Percentiles rank a stretch among this genome's conserved stretches.
Evolutionary conservation across 148 eudicot genomes (phyloP).

Genomic region (Amaranthus cruentus): DNA sequence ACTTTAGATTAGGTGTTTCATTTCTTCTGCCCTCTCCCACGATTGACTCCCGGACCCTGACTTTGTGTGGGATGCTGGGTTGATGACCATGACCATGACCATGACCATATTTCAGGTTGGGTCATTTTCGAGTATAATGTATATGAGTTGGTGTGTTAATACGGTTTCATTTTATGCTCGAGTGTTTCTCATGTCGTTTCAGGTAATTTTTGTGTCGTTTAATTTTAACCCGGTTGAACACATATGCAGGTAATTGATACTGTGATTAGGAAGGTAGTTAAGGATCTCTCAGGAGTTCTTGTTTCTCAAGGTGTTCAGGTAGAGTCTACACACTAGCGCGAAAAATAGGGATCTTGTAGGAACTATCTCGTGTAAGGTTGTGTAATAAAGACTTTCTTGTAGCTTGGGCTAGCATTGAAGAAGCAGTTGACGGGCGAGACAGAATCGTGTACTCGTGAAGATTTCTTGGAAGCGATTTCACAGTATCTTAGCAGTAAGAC

Average conservation of each 20-base stretch:
- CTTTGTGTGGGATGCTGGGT: too few species aligned
- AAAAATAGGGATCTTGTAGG: not conserved
- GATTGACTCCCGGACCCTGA: too few species aligned
- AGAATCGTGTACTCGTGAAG: constrained; percentile 45
- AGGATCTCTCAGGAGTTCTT: constrained; percentile 66
- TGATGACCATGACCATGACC: too few species aligned
- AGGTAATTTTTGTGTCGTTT: too few species aligned
- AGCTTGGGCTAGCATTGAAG: constrained; percentile 76
- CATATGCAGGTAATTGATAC: constrained; percentile 64
- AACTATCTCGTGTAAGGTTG: constrained; percentile 1
- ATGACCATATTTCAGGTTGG: too few species aligned
- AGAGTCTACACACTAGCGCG: not conserved
- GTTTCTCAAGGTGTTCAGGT: constrained; percentile 84
- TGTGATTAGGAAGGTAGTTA: constrained; percentile 68
- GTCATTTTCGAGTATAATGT: too few species aligned
- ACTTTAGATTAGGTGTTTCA: too few species aligned
- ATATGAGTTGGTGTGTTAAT: constrained; percentile 8
- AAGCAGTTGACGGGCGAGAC: constrained; percentile 46
- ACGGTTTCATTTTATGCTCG: too few species aligned
- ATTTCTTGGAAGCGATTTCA: constrained; percentile 57
- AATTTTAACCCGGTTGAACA: too few species aligned
- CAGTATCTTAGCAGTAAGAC: constrained; percentile 55
- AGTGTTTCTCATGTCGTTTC: too few species aligned
- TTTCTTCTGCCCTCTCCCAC: too few species aligned
- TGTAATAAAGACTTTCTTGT: not conserved